Percentiles rank a stretch among this genome's conserved stretches.
phyloP scores from a whole-genome alignment of 2,329 filamentous ascomycete species.

The Colletotrichum endophyticum region DNA sequence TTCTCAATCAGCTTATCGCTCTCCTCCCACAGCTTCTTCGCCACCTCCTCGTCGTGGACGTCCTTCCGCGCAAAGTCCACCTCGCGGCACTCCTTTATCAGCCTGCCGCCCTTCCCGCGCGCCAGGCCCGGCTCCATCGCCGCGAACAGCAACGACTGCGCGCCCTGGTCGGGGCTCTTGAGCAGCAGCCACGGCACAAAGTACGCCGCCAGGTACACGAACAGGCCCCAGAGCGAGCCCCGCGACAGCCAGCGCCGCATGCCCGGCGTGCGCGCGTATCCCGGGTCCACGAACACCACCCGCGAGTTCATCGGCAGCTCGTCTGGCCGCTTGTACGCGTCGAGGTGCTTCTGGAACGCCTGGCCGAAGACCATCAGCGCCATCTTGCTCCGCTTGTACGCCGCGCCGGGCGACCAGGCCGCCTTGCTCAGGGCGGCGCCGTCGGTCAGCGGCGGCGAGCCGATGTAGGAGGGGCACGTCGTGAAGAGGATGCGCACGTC shows the following conservation, averaged over 20 bases:
- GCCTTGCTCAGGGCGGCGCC: slow-evolving; percentile 44
- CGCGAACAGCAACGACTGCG: slow-evolving; percentile 85
- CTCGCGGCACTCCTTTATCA: slow-evolving; percentile 89
- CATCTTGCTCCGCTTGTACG: slow-evolving; percentile 73
- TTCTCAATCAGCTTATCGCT: slow-evolving; percentile 85
- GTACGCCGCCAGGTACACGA: slow-evolving; percentile 79
- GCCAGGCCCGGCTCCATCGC: slow-evolving; percentile 80
- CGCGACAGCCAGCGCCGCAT: slow-evolving; percentile 86
- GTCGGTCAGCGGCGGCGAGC: slow-evolving; percentile 69
- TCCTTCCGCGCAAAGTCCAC: slow-evolving; percentile 75
- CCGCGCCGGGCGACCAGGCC: slow-evolving; percentile 59
- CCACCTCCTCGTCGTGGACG: slow-evolving; percentile 77
- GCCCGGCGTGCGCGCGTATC: slow-evolving; percentile 82
- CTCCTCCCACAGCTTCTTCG: slow-evolving; percentile 88
- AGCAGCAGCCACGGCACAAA: slow-evolving; percentile 85
- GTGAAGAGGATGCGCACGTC: slow-evolving; percentile 89
- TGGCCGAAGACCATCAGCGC: slow-evolving; percentile 89
- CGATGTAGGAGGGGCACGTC: slow-evolving; percentile 89
- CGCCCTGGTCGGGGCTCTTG: slow-evolving; percentile 82
- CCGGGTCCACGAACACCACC: slow-evolving; percentile 88
- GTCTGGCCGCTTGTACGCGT: slow-evolving; percentile 84
- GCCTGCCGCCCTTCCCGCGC: slow-evolving; percentile 63
- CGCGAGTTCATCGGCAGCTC: slow-evolving; percentile 80
- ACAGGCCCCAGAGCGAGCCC: slow-evolving; percentile 80
- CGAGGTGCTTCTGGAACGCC: slow-evolving; percentile 91